These are phyloP conservation scores for Schizonepeta tenuifolia DNA, from an alignment of 257 asterid species.

Conservation along the genomic window DNA sequence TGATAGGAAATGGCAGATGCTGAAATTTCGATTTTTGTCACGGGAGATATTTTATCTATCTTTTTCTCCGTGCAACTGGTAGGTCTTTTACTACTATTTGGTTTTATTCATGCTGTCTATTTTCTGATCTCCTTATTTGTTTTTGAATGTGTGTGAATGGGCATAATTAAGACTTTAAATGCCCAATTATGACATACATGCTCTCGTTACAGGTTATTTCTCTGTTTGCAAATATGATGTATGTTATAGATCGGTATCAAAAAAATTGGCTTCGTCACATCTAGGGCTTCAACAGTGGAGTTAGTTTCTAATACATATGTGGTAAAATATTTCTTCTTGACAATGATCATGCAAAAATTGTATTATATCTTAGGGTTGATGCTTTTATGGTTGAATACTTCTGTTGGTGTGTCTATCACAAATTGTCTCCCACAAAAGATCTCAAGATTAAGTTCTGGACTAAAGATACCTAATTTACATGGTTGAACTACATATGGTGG, in stretches of 20 bases:
- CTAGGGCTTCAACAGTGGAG: constrained; percentile 79
- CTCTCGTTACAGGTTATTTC: constrained; percentile 67
- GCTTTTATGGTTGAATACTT: background rate
- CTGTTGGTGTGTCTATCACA: constrained; percentile 6
- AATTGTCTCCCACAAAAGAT: no score
- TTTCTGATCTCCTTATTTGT: constrained; percentile 1
- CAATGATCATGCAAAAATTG: background rate
- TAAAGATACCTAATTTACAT: no score
- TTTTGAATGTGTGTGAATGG: background rate
- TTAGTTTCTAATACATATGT: constrained; percentile 87
- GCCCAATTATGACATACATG: constrained; percentile 26
- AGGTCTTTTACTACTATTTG: no score
- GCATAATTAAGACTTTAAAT: background rate
- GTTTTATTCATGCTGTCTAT: constrained; percentile 6
- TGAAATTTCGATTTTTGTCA: no score
- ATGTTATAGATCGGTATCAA: constrained; percentile 67
- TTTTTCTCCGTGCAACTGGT: no score
- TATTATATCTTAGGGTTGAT: no score
- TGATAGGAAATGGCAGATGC: constrained; percentile 84
- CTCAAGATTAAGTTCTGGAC: no score
- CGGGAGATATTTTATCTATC: no score
- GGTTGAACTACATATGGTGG: no score
- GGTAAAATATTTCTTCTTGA: constrained; percentile 55
- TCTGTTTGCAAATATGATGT: constrained; percentile 66
- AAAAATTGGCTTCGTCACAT: constrained; percentile 74